These are phyloP conservation scores for Penicillium psychrosexuale DNA, from an alignment of 2,329 filamentous ascomycete genomes.

Conservation along the genomic window DNA sequence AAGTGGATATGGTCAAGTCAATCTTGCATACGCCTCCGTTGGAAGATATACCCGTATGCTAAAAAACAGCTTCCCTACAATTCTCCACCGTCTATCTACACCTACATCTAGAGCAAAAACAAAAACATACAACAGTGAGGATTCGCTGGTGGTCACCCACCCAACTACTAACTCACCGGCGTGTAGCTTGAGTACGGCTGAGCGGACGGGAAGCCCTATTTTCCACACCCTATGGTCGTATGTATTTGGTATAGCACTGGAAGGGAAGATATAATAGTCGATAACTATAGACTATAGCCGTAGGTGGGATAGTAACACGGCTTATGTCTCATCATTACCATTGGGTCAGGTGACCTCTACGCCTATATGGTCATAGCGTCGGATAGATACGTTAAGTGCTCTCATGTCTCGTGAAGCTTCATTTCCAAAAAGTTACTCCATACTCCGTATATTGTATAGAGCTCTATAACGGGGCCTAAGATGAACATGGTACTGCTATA, in stretches of 20 bases:
- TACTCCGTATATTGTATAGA: too few species aligned
- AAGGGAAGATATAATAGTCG: too few species aligned
- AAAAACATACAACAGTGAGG: not conserved
- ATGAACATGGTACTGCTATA: too few species aligned
- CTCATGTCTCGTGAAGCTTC: too few species aligned
- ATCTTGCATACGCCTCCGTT: not conserved
- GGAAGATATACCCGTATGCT: not conserved
- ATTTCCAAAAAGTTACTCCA: too few species aligned
- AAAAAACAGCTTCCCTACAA: not conserved
- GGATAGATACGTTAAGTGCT: too few species aligned
- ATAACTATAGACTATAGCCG: too few species aligned
- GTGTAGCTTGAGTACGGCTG: not conserved
- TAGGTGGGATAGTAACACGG: too few species aligned
- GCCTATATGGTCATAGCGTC: too few species aligned
- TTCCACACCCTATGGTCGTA: not conserved
- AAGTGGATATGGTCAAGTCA: not conserved
- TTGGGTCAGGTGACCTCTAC: too few species aligned
- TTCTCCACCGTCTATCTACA: not conserved
- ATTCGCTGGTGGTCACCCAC: not conserved
- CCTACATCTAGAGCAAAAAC: not conserved
- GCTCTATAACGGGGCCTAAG: too few species aligned
- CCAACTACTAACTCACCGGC: not conserved
- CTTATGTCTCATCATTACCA: too few species aligned
- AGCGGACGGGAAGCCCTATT: not conserved
- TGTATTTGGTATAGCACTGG: not conserved